Evolutionary conservation across 2,329 filamentous ascomycete genomes (phyloP).

Genomic region (Coniochaeta ligniaria): DNA sequence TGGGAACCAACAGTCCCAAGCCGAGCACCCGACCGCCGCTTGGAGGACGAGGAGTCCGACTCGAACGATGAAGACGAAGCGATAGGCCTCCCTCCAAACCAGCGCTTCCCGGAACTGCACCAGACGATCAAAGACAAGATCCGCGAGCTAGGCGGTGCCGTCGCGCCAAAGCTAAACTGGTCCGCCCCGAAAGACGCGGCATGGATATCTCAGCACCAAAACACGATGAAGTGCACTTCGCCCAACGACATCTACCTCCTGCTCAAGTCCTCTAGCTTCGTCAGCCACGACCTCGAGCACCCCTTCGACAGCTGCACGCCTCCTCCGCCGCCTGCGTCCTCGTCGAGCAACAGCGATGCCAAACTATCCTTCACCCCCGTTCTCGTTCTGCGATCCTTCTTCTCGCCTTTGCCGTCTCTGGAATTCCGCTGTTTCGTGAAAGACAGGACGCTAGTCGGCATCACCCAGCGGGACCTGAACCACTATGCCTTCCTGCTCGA

Average conservation of each 20-base stretch:
- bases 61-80: slow-evolving; percentile 40
- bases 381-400: slow-evolving; percentile 80
- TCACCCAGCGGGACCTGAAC: slow-evolving; percentile 85
- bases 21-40: slow-evolving; percentile 16
- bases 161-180: slow-evolving; percentile 95
- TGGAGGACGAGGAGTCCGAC: slow-evolving; percentile 34
- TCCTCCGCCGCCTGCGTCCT: slow-evolving; percentile 25
- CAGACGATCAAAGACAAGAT: slow-evolving; percentile 70
- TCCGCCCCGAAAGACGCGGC: slow-evolving; percentile 92
- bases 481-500: slow-evolving; percentile 73
- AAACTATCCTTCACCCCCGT: slow-evolving; percentile 57
- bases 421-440: slow-evolving; percentile 97
- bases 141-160: slow-evolving; percentile 71
- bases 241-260: slow-evolving; percentile 91
- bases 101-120: slow-evolving; percentile 66
- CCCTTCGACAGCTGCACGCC: slow-evolving; percentile 72
- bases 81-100: slow-evolving; percentile 39
- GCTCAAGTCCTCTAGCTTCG: slow-evolving; percentile 88
- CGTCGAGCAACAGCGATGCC: slow-evolving; percentile 20
- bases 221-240: slow-evolving; percentile 83
- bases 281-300: slow-evolving; percentile 90
- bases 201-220: slow-evolving; percentile 78
- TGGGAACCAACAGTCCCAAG: slow-evolving; percentile 34
- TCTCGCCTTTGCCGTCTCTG: slow-evolving; percentile 80
- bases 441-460: slow-evolving; percentile 67